These are phyloP conservation scores for Coemansia javaensis DNA, from an alignment of 192 early-diverging fungal genomes.

Conservation along the genomic window DNA sequence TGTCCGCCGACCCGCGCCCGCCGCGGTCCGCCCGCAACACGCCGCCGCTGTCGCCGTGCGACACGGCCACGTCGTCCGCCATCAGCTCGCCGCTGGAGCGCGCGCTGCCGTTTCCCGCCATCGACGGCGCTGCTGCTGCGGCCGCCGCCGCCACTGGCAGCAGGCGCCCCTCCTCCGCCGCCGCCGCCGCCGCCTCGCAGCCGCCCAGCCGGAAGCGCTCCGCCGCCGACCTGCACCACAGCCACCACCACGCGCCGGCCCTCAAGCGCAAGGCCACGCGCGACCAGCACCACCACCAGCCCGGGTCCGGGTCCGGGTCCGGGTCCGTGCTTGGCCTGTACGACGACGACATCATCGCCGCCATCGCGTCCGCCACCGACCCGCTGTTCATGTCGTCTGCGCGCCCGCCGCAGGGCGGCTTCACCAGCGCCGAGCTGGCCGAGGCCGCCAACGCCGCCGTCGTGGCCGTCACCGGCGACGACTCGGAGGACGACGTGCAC, in stretches of 20 bases:
- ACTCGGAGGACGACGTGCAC: constrained; percentile 41
- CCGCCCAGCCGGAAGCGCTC: no score
- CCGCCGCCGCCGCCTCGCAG: no score
- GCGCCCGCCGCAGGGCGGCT: constrained; percentile 3
- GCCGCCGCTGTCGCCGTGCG: constrained; percentile 40
- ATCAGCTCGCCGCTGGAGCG: constrained; percentile 44
- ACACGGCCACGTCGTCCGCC: constrained; percentile 39
- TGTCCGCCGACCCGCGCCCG: constrained; percentile 23
- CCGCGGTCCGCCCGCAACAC: constrained; percentile 2
- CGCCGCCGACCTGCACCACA: no score
- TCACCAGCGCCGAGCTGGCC: constrained; percentile 17
- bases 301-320: no score
- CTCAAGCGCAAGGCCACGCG: constrained; percentile 34
- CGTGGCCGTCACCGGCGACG: constrained; percentile 28
- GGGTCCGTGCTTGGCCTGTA: constrained; percentile 41
- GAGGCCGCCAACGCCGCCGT: constrained; percentile 37
- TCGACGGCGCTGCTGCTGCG: no score
- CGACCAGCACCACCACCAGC: no score
- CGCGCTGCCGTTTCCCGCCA: constrained; percentile 23
- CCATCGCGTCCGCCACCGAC: constrained; percentile 48
- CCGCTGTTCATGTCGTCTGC: constrained; percentile 40
- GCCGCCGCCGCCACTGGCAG: no score
- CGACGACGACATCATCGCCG: constrained; percentile 53
- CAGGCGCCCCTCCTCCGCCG: no score
- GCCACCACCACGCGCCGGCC: constrained; percentile 1